Conservation (phyloP, 176 grass and related monocot genomes). For the Raddia guianensis region DNA sequence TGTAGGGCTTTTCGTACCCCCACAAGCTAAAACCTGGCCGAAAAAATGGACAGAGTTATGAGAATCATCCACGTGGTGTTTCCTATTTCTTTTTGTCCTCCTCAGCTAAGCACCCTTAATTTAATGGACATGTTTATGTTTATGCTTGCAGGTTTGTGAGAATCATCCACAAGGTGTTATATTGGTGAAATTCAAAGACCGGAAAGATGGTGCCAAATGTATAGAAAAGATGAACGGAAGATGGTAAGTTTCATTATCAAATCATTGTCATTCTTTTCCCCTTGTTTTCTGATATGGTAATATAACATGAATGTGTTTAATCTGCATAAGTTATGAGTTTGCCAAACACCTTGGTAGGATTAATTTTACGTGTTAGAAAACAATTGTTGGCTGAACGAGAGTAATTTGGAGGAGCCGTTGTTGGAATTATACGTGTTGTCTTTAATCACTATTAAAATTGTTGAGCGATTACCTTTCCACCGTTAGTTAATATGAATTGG, state of each 20-base stretch:
- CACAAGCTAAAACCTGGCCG: not conserved
- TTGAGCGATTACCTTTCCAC: not conserved
- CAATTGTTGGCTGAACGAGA: not conserved
- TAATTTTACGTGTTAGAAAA: not conserved
- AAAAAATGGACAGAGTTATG: conserved; percentile 5
- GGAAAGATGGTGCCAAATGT: conserved; percentile 79
- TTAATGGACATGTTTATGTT: conserved; percentile 39
- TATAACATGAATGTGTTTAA: not conserved
- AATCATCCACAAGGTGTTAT: conserved; percentile 96
- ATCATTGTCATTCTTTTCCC: not conserved
- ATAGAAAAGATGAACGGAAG: conserved; percentile 91
- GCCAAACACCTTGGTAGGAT: not conserved
- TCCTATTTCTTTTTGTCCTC: conserved; percentile 26
- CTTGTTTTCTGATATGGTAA: not conserved
- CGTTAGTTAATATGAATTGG: not conserved
- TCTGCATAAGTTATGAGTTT: not conserved
- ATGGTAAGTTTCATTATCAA: conserved; percentile 60
- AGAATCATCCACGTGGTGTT: not conserved
- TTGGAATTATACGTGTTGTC: not conserved
- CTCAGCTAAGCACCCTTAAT: conserved; percentile 1
- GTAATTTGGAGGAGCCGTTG: not conserved
- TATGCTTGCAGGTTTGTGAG: conserved; percentile 69
- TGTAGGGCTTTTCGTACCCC: not conserved
- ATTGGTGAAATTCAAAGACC: conserved; percentile 95
- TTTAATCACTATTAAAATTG: not conserved